Conservation (phyloP, 1,284 basidiomycete species). For the Tetrapyrgos nigripes region DNA sequence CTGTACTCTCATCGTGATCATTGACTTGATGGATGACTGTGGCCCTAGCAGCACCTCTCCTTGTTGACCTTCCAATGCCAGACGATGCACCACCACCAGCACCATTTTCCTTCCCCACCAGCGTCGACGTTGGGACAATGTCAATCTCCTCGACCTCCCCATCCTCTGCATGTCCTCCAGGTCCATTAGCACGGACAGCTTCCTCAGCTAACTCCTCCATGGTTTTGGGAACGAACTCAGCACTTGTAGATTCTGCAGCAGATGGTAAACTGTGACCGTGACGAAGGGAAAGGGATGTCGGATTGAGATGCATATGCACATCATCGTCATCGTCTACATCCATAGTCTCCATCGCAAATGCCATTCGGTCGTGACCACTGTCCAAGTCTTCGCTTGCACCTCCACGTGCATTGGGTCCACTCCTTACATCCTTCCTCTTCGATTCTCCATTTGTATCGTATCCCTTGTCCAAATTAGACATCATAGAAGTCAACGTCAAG, state of each 20-base stretch:
- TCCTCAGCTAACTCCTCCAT: conserved; percentile 73
- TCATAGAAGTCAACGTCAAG: background rate
- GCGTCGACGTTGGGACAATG: background rate
- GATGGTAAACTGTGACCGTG: too few relatives aligned
- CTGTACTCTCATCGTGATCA: background rate
- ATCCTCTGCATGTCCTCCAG: background rate
- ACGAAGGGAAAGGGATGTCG: background rate
- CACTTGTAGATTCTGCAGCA: background rate
- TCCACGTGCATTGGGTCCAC: background rate
- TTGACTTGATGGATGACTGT: too few relatives aligned
- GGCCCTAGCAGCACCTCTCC: background rate
- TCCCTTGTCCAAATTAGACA: conserved; percentile 1
- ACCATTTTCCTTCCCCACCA: background rate
- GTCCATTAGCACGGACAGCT: conserved; percentile 20
- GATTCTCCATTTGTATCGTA: conserved; percentile 7
- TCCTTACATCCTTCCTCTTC: background rate
- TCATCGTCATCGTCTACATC: conserved; percentile 11
- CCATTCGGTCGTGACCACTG: background rate
- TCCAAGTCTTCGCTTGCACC: background rate
- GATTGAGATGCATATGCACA: background rate
- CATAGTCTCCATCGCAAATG: conserved; percentile 11
- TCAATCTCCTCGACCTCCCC: background rate
- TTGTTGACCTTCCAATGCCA: background rate
- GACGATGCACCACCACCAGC: background rate
- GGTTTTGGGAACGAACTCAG: conserved; percentile 52